These are phyloP conservation scores for Halophytophthora polymorphica DNA, from an alignment of 352 stramenopile species.

Conservation along the genomic window DNA sequence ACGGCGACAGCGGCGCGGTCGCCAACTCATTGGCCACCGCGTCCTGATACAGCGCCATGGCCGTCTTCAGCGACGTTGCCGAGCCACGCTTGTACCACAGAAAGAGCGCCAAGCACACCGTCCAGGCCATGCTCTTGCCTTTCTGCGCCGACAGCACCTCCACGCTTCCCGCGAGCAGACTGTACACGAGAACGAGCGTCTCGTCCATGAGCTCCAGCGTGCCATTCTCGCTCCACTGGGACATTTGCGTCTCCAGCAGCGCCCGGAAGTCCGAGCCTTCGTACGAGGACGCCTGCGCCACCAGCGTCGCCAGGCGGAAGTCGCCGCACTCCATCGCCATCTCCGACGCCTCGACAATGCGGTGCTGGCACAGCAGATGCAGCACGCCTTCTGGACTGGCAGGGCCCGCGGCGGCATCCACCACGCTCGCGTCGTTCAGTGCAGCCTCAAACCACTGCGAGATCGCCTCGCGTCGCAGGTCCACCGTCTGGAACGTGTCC, in stretches of 20 bases:
- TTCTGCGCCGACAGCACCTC: conserved; percentile 56
- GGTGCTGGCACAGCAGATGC: conserved; percentile 49
- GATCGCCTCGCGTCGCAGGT: conserved; percentile 68
- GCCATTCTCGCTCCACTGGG: conserved; percentile 49
- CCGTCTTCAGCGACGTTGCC: conserved; percentile 41
- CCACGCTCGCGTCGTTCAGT: conserved; percentile 15
- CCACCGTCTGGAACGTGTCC: conserved; percentile 63
- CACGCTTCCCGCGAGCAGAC: conserved; percentile 52
- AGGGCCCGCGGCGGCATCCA: conserved; percentile 7
- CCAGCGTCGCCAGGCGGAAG: conserved; percentile 62
- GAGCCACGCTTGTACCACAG: conserved; percentile 69
- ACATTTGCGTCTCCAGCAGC: conserved; percentile 54
- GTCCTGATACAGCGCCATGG: conserved; percentile 37
- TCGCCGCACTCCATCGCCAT: conserved; percentile 59
- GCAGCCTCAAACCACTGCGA: conserved; percentile 75
- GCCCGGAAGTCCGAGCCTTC: conserved; percentile 47
- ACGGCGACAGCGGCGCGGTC: conserved; percentile 29
- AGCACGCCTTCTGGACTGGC: conserved; percentile 34
- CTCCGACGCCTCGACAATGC: conserved; percentile 52
- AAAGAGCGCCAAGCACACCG: conserved; percentile 57
- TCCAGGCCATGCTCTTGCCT: conserved; percentile 44
- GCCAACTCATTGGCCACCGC: conserved; percentile 42
- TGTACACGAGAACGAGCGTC: conserved; percentile 62
- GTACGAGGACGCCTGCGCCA: conserved; percentile 54
- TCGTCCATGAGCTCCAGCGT: conserved; percentile 59